Percentiles rank a stretch among this genome's conserved stretches.
phyloP scores from a whole-genome alignment of 2,329 filamentous ascomycete genomes.

The Colletotrichum sp. region DNA sequence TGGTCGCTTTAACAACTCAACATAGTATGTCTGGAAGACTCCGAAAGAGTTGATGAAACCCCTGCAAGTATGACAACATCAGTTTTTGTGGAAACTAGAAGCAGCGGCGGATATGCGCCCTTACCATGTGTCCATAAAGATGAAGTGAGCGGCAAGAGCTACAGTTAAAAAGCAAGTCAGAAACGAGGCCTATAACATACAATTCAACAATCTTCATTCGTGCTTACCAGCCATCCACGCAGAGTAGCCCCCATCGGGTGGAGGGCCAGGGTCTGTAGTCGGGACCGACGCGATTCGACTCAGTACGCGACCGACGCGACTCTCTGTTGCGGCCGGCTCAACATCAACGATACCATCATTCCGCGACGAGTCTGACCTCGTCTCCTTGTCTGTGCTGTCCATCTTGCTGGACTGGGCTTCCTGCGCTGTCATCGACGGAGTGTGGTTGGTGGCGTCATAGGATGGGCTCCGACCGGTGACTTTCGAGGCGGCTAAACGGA shows the following conservation, averaged over 20 bases:
- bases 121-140: conserved; percentile 19
- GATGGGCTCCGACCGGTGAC: not conserved
- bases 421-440: not conserved
- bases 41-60: conserved; percentile 52
- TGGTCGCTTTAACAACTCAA: conserved; percentile 30
- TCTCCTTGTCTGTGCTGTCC: conserved; percentile 6
- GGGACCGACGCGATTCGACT: conserved; percentile 13
- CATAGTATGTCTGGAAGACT: conserved; percentile 51
- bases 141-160: conserved; percentile 11
- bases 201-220: not conserved
- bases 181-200: not conserved
- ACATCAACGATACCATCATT: not conserved
- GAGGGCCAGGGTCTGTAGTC: not conserved
- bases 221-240: conserved; percentile 16
- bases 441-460: not conserved
- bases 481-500: not conserved
- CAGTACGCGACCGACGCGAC: conserved; percentile 7
- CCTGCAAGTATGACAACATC: conserved; percentile 22
- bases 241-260: conserved; percentile 10
- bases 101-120: not conserved
- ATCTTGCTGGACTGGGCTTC: not conserved
- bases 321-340: not conserved
- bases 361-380: conserved; percentile 9
- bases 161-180: not conserved
- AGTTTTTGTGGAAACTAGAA: not conserved